A percentile compares a stretch with the other conserved stretches of the same genome.
Evolutionary conservation across 768 basidiomycete species (phyloP).

Genomic region (Lactifluus volemus): DNA sequence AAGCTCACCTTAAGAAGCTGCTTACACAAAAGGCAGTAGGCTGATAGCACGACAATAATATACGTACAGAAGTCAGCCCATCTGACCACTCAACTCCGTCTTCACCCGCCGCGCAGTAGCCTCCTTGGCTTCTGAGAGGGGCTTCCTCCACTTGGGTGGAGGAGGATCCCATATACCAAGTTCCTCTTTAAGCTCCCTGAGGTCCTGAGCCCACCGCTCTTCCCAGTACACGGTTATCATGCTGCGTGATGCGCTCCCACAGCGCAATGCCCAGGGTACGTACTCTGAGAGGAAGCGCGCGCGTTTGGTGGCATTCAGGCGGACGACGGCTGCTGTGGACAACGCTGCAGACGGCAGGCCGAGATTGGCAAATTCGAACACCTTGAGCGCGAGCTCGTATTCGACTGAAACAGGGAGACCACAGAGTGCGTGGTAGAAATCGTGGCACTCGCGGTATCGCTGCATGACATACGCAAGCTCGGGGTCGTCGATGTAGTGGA

Average conservation of each 20-base stretch:
- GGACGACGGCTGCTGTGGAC: conserved; percentile 71
- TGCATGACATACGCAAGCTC: conserved; percentile 98
- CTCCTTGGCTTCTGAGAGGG: conserved; percentile 52
- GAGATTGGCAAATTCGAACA: conserved; percentile 89
- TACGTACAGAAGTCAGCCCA: conserved; percentile 10
- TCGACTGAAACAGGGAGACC: conserved; percentile 83
- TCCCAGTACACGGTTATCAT: conserved; percentile 96
- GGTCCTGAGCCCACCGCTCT: conserved; percentile 77
- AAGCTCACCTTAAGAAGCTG: conserved; percentile 3
- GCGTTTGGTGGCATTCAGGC: conserved; percentile 42
- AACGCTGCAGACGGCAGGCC: conserved; percentile 82
- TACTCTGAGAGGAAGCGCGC: conserved; percentile 61
- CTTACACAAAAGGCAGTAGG: conserved; percentile 6
- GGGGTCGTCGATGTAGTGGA: conserved; percentile 89
- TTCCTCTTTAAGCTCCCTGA: conserved; percentile 77
- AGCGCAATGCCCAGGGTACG: conserved; percentile 86
- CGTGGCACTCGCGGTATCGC: conserved; percentile 95
- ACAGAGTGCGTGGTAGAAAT: conserved; percentile 91
- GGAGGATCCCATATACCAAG: conserved; percentile 84
- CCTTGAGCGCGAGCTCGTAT: conserved; percentile 90
- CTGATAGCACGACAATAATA: conserved; percentile 3
- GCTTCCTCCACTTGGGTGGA: conserved; percentile 56
- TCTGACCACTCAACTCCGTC: background rate
- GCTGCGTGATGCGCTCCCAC: conserved; percentile 64
- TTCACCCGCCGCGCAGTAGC: conserved; percentile 28